Conservation (phyloP, 2,329 filamentous ascomycete genomes). For the Colletotrichum sp. region DNA sequence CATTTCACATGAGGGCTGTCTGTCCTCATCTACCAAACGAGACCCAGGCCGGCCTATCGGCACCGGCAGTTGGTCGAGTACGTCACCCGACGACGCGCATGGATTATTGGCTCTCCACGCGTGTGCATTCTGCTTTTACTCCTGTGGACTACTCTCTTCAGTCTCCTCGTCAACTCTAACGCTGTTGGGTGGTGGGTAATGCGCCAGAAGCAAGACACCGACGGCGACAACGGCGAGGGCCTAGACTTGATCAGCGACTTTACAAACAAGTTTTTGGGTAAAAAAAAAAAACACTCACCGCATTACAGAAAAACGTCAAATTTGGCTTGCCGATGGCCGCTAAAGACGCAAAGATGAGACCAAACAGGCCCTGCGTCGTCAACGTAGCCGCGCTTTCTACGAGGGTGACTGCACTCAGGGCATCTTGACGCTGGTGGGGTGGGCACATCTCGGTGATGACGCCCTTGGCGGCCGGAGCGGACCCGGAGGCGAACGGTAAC, state of each 20-base stretch:
- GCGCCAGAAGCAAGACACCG: conserved; percentile 45
- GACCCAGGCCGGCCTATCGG: not conserved
- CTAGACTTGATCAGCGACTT: conserved; percentile 33
- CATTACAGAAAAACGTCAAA: conserved; percentile 72
- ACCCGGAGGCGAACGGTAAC: conserved; percentile 72
- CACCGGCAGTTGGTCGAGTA: not conserved
- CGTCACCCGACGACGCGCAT: not conserved
- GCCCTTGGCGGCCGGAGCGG: conserved; percentile 72
- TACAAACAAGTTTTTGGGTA: too few relatives aligned
- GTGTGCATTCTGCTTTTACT: not conserved
- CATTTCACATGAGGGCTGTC: too few relatives aligned
- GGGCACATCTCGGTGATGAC: conserved; percentile 76
- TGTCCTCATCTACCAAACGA: not conserved
- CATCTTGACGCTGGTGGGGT: conserved; percentile 65
- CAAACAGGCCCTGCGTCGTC: conserved; percentile 69
- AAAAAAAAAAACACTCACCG: conserved; percentile 39
- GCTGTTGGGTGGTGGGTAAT: conserved; percentile 49
- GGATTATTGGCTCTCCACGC: not conserved
- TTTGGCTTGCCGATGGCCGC: conserved; percentile 64
- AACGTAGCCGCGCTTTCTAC: conserved; percentile 73
- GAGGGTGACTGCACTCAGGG: conserved; percentile 71
- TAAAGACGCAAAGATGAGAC: conserved; percentile 68
- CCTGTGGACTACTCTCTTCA: not conserved
- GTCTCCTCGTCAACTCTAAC: conserved; percentile 39
- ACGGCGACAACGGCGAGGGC: conserved; percentile 60